These are phyloP conservation scores for Porogramme epimiltina DNA, from an alignment of 1,284 basidiomycete genomes.

Conservation along the genomic window DNA sequence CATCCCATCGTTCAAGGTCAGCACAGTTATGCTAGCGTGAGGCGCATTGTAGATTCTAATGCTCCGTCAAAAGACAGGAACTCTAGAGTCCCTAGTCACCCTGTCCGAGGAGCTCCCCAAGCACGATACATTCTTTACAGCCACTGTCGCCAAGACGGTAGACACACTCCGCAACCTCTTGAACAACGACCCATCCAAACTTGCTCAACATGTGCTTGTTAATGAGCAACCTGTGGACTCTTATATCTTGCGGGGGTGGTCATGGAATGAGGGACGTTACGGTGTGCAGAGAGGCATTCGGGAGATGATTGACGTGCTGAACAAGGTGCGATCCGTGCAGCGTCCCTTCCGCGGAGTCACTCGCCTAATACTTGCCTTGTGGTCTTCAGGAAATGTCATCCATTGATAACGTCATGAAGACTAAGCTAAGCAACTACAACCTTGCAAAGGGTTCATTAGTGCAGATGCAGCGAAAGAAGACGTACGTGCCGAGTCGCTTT, in stretches of 20 bases:
- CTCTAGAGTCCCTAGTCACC: slow-evolving; percentile 86
- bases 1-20: slow-evolving; percentile 81
- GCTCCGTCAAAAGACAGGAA: slow-evolving; percentile 74
- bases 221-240: slow-evolving; percentile 84
- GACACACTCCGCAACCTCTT: slow-evolving; percentile 92
- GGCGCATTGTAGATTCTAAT: too few relatives aligned
- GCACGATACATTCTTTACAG: slow-evolving; percentile 87
- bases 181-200: slow-evolving; percentile 85
- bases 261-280: slow-evolving; percentile 90
- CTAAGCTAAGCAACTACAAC: slow-evolving; percentile 91
- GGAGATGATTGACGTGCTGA: slow-evolving; percentile 82
- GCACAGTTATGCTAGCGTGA: too few relatives aligned
- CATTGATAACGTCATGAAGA: slow-evolving; percentile 88
- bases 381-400: slow-evolving; percentile 79
- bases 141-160: slow-evolving; percentile 89
- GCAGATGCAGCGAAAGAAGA: slow-evolving; percentile 95
- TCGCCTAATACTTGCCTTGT: background rate
- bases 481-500: slow-evolving; percentile 48
- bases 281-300: slow-evolving; percentile 76
- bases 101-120: slow-evolving; percentile 95
- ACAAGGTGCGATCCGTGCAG: slow-evolving; percentile 59
- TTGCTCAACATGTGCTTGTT: slow-evolving; percentile 82
- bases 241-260: slow-evolving; percentile 80
- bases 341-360: slow-evolving; percentile 5
- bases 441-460: slow-evolving; percentile 91